These are phyloP conservation scores for Sophora flavescens DNA, from an alignment of 306 rosid genomes.

Conservation along the genomic window DNA sequence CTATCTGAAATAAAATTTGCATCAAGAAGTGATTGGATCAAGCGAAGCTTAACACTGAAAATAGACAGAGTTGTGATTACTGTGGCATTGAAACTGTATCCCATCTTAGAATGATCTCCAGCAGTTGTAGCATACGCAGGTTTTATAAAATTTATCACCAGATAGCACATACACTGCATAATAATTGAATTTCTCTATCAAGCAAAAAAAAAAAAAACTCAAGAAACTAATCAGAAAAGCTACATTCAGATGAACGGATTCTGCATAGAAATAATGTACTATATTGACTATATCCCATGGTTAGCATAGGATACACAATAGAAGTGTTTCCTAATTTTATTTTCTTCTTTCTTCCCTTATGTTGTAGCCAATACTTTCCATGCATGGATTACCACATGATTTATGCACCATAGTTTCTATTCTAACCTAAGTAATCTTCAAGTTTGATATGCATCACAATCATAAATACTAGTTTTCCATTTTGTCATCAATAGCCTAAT, in stretches of 20 bases:
- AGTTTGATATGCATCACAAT: no score
- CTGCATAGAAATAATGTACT: constrained; percentile 1
- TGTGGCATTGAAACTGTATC: neutral
- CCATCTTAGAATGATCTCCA: constrained; percentile 17
- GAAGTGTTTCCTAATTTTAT: neutral
- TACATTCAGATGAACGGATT: neutral
- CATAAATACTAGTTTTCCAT: no score
- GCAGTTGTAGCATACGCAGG: neutral
- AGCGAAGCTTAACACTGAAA: neutral
- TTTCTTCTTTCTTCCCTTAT: neutral
- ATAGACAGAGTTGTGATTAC: neutral
- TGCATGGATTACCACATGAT: neutral
- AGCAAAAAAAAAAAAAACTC: neutral
- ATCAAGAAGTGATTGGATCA: constrained; percentile 27
- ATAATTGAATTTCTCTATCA: neutral
- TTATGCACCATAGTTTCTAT: no score
- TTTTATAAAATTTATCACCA: neutral
- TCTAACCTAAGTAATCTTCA: no score
- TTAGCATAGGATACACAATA: neutral
- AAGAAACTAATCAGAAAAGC: neutral
- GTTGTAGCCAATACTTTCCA: neutral
- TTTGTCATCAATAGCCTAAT: no score
- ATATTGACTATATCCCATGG: neutral
- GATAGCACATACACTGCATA: neutral
- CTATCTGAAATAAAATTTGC: neutral